These are phyloP conservation scores for Hyaloperonospora brassicae DNA, from an alignment of 352 stramenopile genomes.

Conservation along the genomic window DNA sequence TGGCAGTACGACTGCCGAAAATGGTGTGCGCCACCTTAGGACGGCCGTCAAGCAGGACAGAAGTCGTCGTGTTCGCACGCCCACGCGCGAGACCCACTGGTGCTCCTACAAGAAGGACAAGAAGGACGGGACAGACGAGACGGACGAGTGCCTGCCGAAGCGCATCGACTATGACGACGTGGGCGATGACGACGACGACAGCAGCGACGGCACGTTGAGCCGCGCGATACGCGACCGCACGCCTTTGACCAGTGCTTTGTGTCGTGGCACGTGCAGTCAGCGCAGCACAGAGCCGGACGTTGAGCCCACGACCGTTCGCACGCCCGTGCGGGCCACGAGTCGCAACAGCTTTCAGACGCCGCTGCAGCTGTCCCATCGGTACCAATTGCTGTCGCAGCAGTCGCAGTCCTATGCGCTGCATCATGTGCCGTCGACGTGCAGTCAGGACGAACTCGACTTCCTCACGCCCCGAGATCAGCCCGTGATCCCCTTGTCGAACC, in stretches of 20 bases:
- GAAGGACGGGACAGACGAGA: slow-evolving; percentile 18
- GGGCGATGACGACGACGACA: slow-evolving; percentile 49
- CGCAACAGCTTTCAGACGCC: slow-evolving; percentile 33
- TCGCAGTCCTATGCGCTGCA: too few relatives aligned
- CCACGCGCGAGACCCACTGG: too few relatives aligned
- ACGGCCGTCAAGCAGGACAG: too few relatives aligned
- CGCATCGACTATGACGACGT: slow-evolving; percentile 67
- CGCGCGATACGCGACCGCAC: slow-evolving; percentile 29
- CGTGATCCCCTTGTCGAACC: slow-evolving; percentile 72
- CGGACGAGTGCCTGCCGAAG: slow-evolving; percentile 50
- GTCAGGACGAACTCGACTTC: slow-evolving; percentile 82
- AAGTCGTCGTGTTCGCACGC: too few relatives aligned
- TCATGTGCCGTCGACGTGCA: too few relatives aligned
- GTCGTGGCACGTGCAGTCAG: slow-evolving; percentile 50
- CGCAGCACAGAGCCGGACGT: slow-evolving; percentile 63
- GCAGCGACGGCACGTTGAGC: slow-evolving; percentile 35
- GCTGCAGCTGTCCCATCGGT: too few relatives aligned
- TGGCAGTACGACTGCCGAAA: too few relatives aligned
- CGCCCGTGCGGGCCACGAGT: slow-evolving; percentile 27
- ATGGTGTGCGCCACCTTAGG: too few relatives aligned
- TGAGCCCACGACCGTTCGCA: slow-evolving; percentile 39
- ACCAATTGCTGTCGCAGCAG: too few relatives aligned
- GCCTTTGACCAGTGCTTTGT: slow-evolving; percentile 78
- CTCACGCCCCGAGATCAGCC: slow-evolving; percentile 77
- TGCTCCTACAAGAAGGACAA: too few relatives aligned